Base-by-base conservation (phyloP, 192 early-diverging fungal genomes). In the Borealophlyctis nickersoniae region DNA sequence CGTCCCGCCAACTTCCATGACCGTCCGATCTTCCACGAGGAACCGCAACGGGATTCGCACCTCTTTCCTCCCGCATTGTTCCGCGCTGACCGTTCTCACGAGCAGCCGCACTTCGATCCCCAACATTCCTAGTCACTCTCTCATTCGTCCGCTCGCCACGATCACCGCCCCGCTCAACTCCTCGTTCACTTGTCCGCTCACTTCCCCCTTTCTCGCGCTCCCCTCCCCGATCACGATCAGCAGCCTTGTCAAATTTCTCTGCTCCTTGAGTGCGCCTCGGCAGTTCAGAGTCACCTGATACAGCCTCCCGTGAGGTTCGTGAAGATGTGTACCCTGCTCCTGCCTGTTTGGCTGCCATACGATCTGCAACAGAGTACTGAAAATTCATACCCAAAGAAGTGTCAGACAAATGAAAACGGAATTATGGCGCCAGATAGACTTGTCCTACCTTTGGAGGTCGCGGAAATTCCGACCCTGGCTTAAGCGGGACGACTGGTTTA, bases 311-410 rank as follows among this genome's bases (percentile, higher is more conserved):
- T n/a, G n/a, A n/a, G n/a, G n/a, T n/a, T n/a, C n/a, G n/a, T n/a
- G n/a, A n/a, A n/a, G n/a, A n/a, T n/a, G n/a, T n/a, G n/a, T n/a
- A n/a, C 19, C 39, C 39, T 13, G 39, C 7, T 45, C 39, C 39
- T 19, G 22, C 26, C 23, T 50, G 45, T 23, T 34, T 55, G 16
- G 62, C 11, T 19, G 64, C 54, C 34, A 66, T 60, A 49, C 64
- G 64, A n/a, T 66, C 64, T 22, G 55, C 64, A 32, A 66, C 64
- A 16, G 64, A 66, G 45, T 66, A 66, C 64, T 66, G 26, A 23
- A 28, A 22, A 58, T 33, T 2, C 53, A 55, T 1, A 22, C 23
- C 60, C 7, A 52, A 14, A 31, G 60, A 33, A 34, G n/a, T 14
- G 28, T 3, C 31, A 48, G 60, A 52, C n/a, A 27, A 19, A 32